A percentile compares a stretch with the other conserved stretches of the same genome.
These are phyloP conservation scores for Emericellopsis atlantica DNA, from an alignment of 2,329 filamentous ascomycete species.

Conservation along the genomic window DNA sequence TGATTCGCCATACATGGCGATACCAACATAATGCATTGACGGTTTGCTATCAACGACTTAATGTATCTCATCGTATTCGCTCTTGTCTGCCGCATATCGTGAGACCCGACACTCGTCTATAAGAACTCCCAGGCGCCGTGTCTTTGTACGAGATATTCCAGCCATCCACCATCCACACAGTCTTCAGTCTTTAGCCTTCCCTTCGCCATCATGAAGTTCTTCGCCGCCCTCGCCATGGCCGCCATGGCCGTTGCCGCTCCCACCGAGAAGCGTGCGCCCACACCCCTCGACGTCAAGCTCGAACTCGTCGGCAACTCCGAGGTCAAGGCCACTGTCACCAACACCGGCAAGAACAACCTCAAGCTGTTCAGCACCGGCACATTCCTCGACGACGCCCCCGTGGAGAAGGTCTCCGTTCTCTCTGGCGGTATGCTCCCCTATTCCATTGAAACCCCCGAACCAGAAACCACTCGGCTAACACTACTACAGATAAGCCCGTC, in stretches of 20 bases:
- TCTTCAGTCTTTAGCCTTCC: neutral
- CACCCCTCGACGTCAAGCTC: conserved; percentile 24
- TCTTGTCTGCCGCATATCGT: neutral
- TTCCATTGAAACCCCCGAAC: neutral
- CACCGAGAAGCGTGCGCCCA: neutral
- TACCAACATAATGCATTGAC: neutral
- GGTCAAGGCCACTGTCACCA: conserved; percentile 33
- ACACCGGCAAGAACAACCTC: conserved; percentile 28
- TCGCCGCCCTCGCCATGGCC: conserved; percentile 6
- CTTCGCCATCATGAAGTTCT: conserved; percentile 4
- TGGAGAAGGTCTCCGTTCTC: conserved; percentile 35
- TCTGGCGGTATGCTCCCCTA: conserved; percentile 20
- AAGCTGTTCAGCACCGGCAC: conserved; percentile 35
- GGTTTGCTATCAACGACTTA: neutral
- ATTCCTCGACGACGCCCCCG: conserved; percentile 29
- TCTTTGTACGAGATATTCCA: neutral
- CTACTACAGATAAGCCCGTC: conserved; percentile 19
- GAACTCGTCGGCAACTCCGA: conserved; percentile 29
- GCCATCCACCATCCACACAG: neutral
- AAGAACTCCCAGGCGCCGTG: neutral
- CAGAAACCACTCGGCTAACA: neutral
- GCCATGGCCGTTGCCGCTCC: conserved; percentile 16
- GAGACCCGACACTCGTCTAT: neutral
- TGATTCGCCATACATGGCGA: neutral
- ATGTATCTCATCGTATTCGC: neutral